These are phyloP conservation scores for Dentipellis fragilis DNA, from an alignment of 768 basidiomycete species.

Conservation along the genomic window DNA sequence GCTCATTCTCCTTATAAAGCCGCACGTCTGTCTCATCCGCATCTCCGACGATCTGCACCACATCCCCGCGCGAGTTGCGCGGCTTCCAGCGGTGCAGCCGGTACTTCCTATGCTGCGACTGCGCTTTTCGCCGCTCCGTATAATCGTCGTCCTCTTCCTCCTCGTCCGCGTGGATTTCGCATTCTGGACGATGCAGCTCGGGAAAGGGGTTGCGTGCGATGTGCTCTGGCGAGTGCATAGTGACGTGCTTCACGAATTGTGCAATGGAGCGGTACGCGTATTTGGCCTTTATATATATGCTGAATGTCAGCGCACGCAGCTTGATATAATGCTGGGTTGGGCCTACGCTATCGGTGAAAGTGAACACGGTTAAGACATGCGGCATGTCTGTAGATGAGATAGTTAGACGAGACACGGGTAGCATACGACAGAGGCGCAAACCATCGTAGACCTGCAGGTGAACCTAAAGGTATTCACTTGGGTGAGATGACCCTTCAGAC, in stretches of 20 bases:
- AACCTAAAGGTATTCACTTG: slow-evolving; percentile 34
- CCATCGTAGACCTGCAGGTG: slow-evolving; percentile 73
- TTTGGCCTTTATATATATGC: slow-evolving; percentile 31
- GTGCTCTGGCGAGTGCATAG: slow-evolving; percentile 25
- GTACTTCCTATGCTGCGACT: background rate
- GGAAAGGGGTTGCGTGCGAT: slow-evolving; percentile 39
- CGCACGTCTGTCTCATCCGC: background rate
- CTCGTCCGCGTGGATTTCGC: slow-evolving; percentile 14
- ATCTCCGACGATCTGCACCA: background rate
- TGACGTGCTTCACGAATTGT: slow-evolving; percentile 46
- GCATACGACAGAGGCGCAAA: slow-evolving; percentile 18
- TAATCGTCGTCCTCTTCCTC: slow-evolving; percentile 12
- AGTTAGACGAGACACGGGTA: background rate
- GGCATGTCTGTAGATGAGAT: slow-evolving; percentile 41
- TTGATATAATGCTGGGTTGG: background rate
- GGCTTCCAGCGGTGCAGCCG: background rate
- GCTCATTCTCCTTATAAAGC: background rate
- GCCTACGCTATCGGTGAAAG: slow-evolving; percentile 47
- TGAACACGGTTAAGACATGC: slow-evolving; percentile 67
- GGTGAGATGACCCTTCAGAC: slow-evolving; percentile 11
- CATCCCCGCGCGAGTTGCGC: background rate
- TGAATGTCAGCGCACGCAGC: background rate
- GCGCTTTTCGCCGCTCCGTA: too few species aligned
- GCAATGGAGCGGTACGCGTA: slow-evolving; percentile 52
- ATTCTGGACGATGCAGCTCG: slow-evolving; percentile 25